Evolutionary conservation across 371 early-diverging fungal genomes (phyloP), one percentile per base, ranked within the genome.

Genomic region (Syncephalastrum sp.): DNA sequence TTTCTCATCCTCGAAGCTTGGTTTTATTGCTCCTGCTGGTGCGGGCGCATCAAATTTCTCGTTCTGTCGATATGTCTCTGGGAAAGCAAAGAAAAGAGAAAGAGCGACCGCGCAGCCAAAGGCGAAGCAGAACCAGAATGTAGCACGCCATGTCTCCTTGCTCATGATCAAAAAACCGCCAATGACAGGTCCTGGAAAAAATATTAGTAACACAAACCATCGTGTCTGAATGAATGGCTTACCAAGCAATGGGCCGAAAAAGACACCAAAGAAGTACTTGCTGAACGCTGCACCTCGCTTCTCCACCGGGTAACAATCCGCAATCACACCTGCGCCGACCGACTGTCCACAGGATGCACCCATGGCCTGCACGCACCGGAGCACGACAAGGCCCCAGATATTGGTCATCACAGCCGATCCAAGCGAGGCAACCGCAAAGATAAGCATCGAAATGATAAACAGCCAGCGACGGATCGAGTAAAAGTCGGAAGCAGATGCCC

Each of bases 341-440:
- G 81, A 67, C 46, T 80, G 71, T 25, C 79, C 82, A 21, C 83
- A 84, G 6, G 83, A 82, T 3, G 85, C 67, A 4, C 91, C 91
- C 17, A 41, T 27, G n/a, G 16, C 41, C 66, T 91, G 92, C 38
- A 91, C 60, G 17, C 82, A 65, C 4, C 92, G 85, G 29, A 88
- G 77, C 1, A 73, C 70, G 25, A 88, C 77, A 13, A 91, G 73
- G 13, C 73, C 61, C 46, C 77, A 69, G 19, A 88, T 81, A 17
- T 65, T 83, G 3, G 64, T 69, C 3, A 88, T 68, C 21, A 86
- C 68, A 16, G 82, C 85, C 27, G 81, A 81, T 4, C 88, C 88
- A 21, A 91, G 47, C n/a, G 85, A 85, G 17, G 86, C 84, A 4
- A 69, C 61, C 6, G 68, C 65, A 63, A 80, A 90, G 5, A 90